Evolutionary conservation across 306 rosid genomes (phyloP), one percentile per base, ranked within the genome.

Genomic region (Quercus parvula): DNA sequence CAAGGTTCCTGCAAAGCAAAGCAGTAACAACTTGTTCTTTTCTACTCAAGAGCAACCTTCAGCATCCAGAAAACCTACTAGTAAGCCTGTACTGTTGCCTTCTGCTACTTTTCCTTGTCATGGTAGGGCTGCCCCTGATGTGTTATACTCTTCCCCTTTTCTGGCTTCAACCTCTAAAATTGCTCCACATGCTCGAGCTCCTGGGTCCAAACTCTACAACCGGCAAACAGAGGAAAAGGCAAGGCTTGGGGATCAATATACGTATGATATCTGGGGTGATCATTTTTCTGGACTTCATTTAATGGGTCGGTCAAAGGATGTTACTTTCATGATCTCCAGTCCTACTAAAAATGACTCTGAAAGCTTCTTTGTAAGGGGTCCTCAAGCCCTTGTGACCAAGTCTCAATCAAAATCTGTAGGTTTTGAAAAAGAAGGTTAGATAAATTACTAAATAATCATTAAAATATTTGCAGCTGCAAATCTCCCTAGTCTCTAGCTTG

Each of bases 201-300:
- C 97, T 3, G 99, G 97, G 68, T 84, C 90, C 27, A 83, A 88
- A 81, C 85, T 83, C 56, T 56, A 71, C 44, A 80, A 59, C 81
- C 86, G 25, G 67, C 84, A 85, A 83, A 83, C 75, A 67, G 90
- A 77, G 44, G 87, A 84, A 59, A 81, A 85, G 78, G 68, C 76
- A 64, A 79, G 78, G 77, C 75, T 35, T 76, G 84, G 84, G 58
- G 93, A 90, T 79, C 88, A 91, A 85, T 91, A 89, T 85, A 77
- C 86, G 69, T 93, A 95, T 88, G 99, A 95, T 87, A 95, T 95
- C 56, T 95, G 99, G 99, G 98, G 96, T 62, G 97, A 82, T 54
- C 97, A 92, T 86, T 91, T 94, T 25, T 86, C 97, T 71, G 88
- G 94, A 74, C 89, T 91, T 80, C 91, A 90, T 86, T 84, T 92